These are phyloP conservation scores for Russula dissimulans DNA, from an alignment of 768 basidiomycete genomes.

Conservation along the genomic window DNA sequence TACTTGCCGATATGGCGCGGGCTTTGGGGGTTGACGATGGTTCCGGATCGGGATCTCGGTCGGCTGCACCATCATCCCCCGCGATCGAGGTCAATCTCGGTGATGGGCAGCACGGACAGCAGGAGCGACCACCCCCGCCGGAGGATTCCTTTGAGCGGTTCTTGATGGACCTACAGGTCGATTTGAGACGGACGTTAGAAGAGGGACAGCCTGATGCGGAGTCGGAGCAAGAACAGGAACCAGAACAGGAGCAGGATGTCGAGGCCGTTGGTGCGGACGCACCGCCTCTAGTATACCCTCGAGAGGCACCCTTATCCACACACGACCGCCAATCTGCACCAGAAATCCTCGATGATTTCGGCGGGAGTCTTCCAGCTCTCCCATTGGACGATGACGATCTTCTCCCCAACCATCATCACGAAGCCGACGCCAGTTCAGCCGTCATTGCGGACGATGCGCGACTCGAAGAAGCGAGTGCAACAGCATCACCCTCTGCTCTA, in stretches of 20 bases:
- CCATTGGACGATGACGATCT: conserved; percentile 4
- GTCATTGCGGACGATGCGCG: background rate
- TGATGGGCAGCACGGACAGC: conserved; percentile 3
- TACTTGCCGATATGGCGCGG: conserved; percentile 75
- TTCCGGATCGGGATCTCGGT: background rate
- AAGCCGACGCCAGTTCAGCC: background rate
- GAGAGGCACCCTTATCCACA: background rate
- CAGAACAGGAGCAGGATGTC: background rate
- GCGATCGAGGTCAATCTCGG: conserved; percentile 2
- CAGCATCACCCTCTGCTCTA: background rate
- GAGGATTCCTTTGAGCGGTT: conserved; percentile 78
- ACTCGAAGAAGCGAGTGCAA: background rate
- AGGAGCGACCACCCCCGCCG: conserved; percentile 27
- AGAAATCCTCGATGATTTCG: background rate
- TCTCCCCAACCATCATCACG: background rate
- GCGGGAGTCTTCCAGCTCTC: conserved; percentile 4
- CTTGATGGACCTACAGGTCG: conserved; percentile 66
- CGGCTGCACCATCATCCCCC: background rate
- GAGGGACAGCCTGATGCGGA: conserved; percentile 9
- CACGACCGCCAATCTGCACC: background rate
- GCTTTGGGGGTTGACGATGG: conserved; percentile 38
- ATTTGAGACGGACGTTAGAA: conserved; percentile 54
- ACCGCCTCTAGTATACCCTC: conserved; percentile 5
- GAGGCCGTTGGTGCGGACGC: background rate
- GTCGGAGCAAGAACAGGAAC: background rate